Percentiles rank a stretch among this genome's conserved stretches.
Evolutionary conservation across 306 rosid genomes (phyloP).

Genomic region (Fagus sylvatica): DNA sequence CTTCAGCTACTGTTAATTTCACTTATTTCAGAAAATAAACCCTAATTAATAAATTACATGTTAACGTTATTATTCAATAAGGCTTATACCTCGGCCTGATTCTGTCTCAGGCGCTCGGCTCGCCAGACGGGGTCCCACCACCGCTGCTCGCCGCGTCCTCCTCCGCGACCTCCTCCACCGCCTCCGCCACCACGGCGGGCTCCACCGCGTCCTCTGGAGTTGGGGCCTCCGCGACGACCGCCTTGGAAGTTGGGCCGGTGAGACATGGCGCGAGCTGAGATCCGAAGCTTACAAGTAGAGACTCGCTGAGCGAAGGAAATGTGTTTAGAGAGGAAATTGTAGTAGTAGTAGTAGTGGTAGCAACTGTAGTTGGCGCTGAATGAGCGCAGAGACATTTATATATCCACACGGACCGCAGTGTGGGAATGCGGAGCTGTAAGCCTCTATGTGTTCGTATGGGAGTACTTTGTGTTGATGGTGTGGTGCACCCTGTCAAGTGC

Average conservation of each 20-base stretch:
- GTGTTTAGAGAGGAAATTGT: not conserved
- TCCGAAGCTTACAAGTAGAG: slow-evolving; percentile 6
- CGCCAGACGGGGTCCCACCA: slow-evolving; percentile 99
- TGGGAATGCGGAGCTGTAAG: not conserved
- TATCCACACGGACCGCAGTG: slow-evolving; percentile 6
- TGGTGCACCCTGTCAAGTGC: not conserved
- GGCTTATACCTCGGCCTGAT: slow-evolving; percentile 59
- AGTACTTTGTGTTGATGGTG: not conserved
- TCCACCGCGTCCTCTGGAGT: slow-evolving; percentile 44
- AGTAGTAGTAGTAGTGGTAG: slow-evolving; percentile 3
- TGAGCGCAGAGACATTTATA: slow-evolving; percentile 39
- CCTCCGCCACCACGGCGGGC: slow-evolving; percentile 58
- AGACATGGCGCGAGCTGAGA: slow-evolving; percentile 58
- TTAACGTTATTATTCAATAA: not conserved
- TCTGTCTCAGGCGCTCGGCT: slow-evolving; percentile 79
- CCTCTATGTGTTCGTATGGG: too few relatives aligned
- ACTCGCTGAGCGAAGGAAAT: slow-evolving; percentile 18
- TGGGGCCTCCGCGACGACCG: slow-evolving; percentile 58
- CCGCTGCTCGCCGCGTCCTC: slow-evolving; percentile 81
- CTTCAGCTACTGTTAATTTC: not conserved
- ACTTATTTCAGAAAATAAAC: not conserved
- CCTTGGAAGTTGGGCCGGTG: slow-evolving; percentile 75
- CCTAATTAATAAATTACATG: not conserved
- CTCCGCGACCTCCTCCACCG: slow-evolving; percentile 36
- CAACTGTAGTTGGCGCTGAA: slow-evolving; percentile 1